Conservation (phyloP, 169 alveolate genomes). For the Cryptosporidium tyzzeri region DNA sequence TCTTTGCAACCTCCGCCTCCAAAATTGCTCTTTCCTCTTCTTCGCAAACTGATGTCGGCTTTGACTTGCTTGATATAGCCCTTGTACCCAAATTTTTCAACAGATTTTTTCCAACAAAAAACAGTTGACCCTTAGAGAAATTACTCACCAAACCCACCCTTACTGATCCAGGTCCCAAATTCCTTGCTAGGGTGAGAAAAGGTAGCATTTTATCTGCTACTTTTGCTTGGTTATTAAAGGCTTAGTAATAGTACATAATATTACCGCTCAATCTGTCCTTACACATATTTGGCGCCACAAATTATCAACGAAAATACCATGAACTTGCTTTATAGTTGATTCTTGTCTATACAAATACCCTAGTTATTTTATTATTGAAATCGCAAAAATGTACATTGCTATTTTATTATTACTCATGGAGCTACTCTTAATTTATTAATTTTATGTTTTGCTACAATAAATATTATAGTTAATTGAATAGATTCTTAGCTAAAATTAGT, state of each 20-base stretch:
- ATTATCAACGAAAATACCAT: background rate
- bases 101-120: background rate
- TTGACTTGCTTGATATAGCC: background rate
- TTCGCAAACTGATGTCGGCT: background rate
- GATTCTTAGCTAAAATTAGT: too few relatives aligned
- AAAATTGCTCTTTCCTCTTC: slow-evolving; percentile 5
- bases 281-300: background rate
- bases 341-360: background rate
- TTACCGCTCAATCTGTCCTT: background rate
- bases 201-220: slow-evolving; percentile 2
- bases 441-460: background rate
- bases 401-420: too few relatives aligned
- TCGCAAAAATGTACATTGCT: too few relatives aligned
- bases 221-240: background rate
- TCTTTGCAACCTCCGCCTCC: slow-evolving; percentile 18
- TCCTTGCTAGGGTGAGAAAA: background rate
- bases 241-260: background rate
- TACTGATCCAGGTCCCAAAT: background rate
- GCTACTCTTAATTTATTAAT: background rate
- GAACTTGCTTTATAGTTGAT: background rate
- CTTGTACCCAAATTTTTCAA: background rate
- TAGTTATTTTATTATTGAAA: too few relatives aligned
- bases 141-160: background rate
- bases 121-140: background rate
- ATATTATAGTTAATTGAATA: too few relatives aligned